Evolutionary conservation across 2,329 filamentous ascomycete species (phyloP), one percentile per base, ranked within the genome.

Genomic region (Clonostachys chloroleuca): DNA sequence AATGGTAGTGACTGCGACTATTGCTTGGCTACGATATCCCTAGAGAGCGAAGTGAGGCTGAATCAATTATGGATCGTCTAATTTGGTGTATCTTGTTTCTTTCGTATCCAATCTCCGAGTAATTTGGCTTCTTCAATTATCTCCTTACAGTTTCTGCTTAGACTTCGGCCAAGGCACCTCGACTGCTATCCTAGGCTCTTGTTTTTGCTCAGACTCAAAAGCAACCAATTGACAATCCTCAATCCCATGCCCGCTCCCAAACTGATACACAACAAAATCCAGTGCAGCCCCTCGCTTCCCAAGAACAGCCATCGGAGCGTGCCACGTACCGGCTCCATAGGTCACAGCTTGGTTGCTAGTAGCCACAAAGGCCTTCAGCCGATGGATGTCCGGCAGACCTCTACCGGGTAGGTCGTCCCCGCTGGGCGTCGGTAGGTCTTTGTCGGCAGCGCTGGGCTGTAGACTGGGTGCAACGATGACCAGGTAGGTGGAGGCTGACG

Each of bases 291-390:
- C 74, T 3, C 58, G 47, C 3, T 61, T 52, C 0, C 92, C 92
- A 43, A 97, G 67, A 14, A 89, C 91, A 13, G 91, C 87, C 92
- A 99, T 97, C 1, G 94, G 94, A 51, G 92, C 91, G 72, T 99
- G 94, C 81, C 92, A 99, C 46, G 91, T 96, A 6, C 90, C 94
- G 2, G 88, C 84, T 2, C 81, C 90, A 64, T 97, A 99, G 4
- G 91, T 96, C 13, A 99, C 89, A 12, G 90, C 92, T 70, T 96
- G 90, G 20, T 78, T 76, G 4, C 83, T 84, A 44, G 77, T 80
- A 2, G 89, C 92, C 47, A 95, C 69, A 62, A 96, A 99, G 0
- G 91, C 92, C 54, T 75, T 78, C 37, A 95, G 57, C 9, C 79
- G 75, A 18, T 65, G 62, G 39, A 96, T 60, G 64, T 96, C 90